These are phyloP conservation scores for Sphagnum magellanicum DNA, from an alignment of 228 moss, liverwort and hornwort species.

Conservation along the genomic window DNA sequence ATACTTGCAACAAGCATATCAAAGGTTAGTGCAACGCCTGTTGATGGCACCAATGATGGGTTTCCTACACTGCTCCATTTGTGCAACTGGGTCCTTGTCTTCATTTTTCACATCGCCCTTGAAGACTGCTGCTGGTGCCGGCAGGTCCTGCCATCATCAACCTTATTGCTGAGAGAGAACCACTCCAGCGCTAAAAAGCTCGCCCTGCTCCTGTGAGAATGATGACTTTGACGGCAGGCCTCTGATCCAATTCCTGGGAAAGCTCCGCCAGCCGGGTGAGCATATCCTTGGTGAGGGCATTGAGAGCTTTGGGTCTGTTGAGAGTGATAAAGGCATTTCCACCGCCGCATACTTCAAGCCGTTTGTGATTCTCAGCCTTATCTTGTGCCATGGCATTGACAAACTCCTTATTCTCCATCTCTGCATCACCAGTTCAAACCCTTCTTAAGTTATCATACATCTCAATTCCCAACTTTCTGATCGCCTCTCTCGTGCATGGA, in stretches of 20 bases:
- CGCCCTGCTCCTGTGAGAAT: constrained; percentile 82
- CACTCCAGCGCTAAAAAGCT: constrained; percentile 91
- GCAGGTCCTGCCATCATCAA: constrained; percentile 29
- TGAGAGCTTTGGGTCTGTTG: constrained; percentile 77
- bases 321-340: constrained; percentile 74
- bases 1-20: constrained; percentile 85
- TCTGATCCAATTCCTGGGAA: constrained; percentile 47
- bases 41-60: constrained; percentile 93
- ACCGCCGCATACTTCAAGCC: constrained; percentile 56
- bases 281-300: constrained; percentile 78
- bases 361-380: constrained; percentile 34
- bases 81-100: constrained; percentile 48
- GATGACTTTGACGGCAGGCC: constrained; percentile 60
- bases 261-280: constrained; percentile 52
- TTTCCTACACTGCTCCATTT: constrained; percentile 79
- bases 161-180: constrained; percentile 12
- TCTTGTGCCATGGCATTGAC: constrained; percentile 21
- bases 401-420: too few relatives aligned
- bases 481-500: too few relatives aligned
- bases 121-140: constrained; percentile 74
- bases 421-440: too few relatives aligned
- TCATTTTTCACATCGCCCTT: constrained; percentile 48
- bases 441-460: too few relatives aligned
- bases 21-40: constrained; percentile 72
- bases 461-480: too few relatives aligned